These are phyloP conservation scores for Aspergillus saccharolyticus DNA, from an alignment of 495 filamentous ascomycete genomes.

Conservation along the genomic window DNA sequence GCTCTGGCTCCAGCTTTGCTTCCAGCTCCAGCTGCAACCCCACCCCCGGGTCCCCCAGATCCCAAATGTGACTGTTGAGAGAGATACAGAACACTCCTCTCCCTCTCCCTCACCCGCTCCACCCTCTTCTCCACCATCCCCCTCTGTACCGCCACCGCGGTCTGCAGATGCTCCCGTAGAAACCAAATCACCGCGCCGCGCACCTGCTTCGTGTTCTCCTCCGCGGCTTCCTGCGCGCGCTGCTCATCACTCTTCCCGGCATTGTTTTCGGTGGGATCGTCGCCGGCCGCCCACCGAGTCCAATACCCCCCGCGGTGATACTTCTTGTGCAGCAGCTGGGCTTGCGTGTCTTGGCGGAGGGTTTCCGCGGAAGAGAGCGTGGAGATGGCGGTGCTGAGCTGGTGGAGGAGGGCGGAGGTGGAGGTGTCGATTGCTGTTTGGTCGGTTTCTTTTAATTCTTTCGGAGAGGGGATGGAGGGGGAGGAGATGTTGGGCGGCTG, in stretches of 20 bases:
- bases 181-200: slow-evolving; percentile 82
- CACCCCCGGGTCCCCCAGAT: not conserved
- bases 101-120: slow-evolving; percentile 79
- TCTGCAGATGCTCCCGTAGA: slow-evolving; percentile 66
- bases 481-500: slow-evolving; percentile 16
- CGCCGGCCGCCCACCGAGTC: slow-evolving; percentile 23
- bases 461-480: slow-evolving; percentile 21
- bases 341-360: slow-evolving; percentile 68
- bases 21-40: not conserved
- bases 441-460: slow-evolving; percentile 58
- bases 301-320: slow-evolving; percentile 37
- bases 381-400: slow-evolving; percentile 71
- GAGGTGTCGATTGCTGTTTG: slow-evolving; percentile 78
- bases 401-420: slow-evolving; percentile 74
- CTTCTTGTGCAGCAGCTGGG: slow-evolving; percentile 61
- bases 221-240: slow-evolving; percentile 60
- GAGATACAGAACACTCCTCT: slow-evolving; percentile 71
- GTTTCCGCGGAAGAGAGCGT: slow-evolving; percentile 76
- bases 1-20: no score
- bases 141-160: slow-evolving; percentile 69
- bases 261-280: slow-evolving; percentile 1
- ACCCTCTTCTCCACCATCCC: slow-evolving; percentile 88
- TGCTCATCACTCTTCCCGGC: slow-evolving; percentile 57
- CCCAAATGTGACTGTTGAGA: not conserved
- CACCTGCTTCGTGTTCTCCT: slow-evolving; percentile 51